Percentiles rank a stretch among this genome's conserved stretches.
Evolutionary conservation across 192 early-diverging fungal genomes (phyloP).

Genomic region (Spizellomyces sp.): DNA sequence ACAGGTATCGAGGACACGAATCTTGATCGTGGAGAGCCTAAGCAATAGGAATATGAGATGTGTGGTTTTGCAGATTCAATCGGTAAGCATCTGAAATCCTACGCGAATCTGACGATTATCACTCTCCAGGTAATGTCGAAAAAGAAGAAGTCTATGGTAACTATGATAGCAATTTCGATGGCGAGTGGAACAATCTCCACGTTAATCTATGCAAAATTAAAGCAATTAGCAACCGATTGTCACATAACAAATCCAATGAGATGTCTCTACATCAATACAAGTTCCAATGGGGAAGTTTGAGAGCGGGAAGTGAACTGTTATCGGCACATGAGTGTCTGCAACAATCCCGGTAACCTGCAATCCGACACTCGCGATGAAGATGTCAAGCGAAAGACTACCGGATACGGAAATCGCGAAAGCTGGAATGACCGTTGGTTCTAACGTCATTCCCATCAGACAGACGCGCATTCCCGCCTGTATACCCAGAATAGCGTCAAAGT

Average conservation of each 20-base stretch:
- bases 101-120: background rate
- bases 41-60: no score
- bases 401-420: background rate
- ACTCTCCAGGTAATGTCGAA: background rate
- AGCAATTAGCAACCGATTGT: no score
- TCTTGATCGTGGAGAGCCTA: no score
- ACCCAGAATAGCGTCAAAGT: background rate
- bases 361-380: background rate
- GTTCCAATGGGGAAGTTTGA: constrained; percentile 15
- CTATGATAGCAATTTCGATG: constrained; percentile 2
- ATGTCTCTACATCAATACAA: background rate
- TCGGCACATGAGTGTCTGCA: constrained; percentile 15
- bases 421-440: background rate
- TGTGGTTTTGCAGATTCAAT: background rate
- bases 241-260: no score
- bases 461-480: background rate
- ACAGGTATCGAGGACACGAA: no score
- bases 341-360: constrained; percentile 11
- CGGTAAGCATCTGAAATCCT: constrained; percentile 2
- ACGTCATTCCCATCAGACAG: background rate
- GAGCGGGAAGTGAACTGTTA: constrained; percentile 2
- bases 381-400: background rate
- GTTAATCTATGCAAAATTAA: background rate
- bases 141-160: constrained; percentile 5
- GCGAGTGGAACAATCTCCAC: constrained; percentile 2